Evolutionary conservation across 2,329 filamentous ascomycete genomes (phyloP).

Genomic region (Diaporthe longicolla): DNA sequence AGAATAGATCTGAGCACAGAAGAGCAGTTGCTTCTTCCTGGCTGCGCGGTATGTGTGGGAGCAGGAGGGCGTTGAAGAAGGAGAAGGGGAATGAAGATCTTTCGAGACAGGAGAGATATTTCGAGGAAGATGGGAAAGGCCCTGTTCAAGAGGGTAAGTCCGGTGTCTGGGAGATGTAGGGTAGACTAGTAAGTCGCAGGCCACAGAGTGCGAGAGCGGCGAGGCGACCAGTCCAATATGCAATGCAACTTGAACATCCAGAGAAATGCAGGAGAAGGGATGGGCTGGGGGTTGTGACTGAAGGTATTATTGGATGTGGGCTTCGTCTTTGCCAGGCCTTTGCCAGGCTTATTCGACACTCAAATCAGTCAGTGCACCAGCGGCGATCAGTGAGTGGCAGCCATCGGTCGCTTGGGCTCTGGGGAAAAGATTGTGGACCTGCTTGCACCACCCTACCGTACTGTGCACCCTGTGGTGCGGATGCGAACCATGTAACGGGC

Average conservation of each 20-base stretch:
- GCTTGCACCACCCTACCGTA: not conserved
- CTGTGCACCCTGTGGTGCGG: not conserved
- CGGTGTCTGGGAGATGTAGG: not conserved
- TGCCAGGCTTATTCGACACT: constrained; percentile 22
- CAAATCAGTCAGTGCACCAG: constrained; percentile 28
- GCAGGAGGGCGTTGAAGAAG: too few relatives aligned
- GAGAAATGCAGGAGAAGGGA: constrained; percentile 31
- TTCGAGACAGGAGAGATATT: constrained; percentile 5
- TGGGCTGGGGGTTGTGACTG: constrained; percentile 17
- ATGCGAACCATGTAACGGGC: constrained; percentile 6
- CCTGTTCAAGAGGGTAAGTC: not conserved
- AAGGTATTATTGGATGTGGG: constrained; percentile 33
- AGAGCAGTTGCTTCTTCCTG: not conserved
- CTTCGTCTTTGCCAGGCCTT: constrained; percentile 14
- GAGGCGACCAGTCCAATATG: constrained; percentile 33
- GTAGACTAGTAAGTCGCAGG: not conserved
- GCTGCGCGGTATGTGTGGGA: not conserved
- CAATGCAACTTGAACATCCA: constrained; percentile 35
- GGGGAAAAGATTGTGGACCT: constrained; percentile 31
- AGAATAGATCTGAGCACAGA: not conserved
- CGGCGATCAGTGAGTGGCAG: constrained; percentile 23
- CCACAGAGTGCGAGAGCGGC: constrained; percentile 18
- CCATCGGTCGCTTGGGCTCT: constrained; percentile 27
- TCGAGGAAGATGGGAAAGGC: not conserved
- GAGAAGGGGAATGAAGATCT: not conserved